phyloP scores from a whole-genome alignment of 2,329 filamentous ascomycete species.

The Trichoderma oligosporum region DNA sequence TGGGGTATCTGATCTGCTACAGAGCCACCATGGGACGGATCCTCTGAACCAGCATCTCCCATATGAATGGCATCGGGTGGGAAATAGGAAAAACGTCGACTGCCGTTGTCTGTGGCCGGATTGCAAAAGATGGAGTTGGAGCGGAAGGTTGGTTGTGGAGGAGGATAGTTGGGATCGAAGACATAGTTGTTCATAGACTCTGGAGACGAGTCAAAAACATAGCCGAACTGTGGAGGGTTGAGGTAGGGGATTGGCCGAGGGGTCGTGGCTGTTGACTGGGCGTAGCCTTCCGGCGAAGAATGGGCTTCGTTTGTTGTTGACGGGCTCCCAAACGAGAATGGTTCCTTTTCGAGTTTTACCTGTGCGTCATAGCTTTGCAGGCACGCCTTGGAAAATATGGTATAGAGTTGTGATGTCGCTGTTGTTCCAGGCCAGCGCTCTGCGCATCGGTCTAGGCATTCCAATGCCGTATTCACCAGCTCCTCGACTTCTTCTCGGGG shows the following conservation, averaged over 20 bases:
- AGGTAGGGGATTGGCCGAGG: conserved; percentile 39
- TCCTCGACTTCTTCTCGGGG: conserved; percentile 70
- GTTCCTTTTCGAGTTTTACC: conserved; percentile 25
- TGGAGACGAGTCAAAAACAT: conserved; percentile 54
- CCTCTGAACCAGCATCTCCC: conserved; percentile 34
- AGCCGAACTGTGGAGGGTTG: conserved; percentile 54
- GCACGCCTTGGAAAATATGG: conserved; percentile 79
- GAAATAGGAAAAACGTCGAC: conserved; percentile 61
- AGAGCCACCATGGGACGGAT: conserved; percentile 32
- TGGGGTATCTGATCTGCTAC: conserved; percentile 32
- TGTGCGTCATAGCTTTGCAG: conserved; percentile 77
- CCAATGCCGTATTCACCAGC: conserved; percentile 69
- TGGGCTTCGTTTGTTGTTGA: conserved; percentile 31
- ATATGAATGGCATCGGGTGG: conserved; percentile 50
- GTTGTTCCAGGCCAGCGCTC: conserved; percentile 89
- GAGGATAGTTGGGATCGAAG: conserved; percentile 42
- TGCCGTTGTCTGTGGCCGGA: conserved; percentile 51
- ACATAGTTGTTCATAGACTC: conserved; percentile 49
- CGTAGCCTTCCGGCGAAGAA: conserved; percentile 32
- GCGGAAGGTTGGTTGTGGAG: conserved; percentile 54
- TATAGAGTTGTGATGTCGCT: conserved; percentile 79
- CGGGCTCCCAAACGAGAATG: conserved; percentile 35
- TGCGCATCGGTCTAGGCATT: conserved; percentile 74
- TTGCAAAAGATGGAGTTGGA: conserved; percentile 65
- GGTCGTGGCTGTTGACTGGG: conserved; percentile 29